phyloP scores from a whole-genome alignment of 176 grass and related monocot genomes.

The Lolium perenne region DNA sequence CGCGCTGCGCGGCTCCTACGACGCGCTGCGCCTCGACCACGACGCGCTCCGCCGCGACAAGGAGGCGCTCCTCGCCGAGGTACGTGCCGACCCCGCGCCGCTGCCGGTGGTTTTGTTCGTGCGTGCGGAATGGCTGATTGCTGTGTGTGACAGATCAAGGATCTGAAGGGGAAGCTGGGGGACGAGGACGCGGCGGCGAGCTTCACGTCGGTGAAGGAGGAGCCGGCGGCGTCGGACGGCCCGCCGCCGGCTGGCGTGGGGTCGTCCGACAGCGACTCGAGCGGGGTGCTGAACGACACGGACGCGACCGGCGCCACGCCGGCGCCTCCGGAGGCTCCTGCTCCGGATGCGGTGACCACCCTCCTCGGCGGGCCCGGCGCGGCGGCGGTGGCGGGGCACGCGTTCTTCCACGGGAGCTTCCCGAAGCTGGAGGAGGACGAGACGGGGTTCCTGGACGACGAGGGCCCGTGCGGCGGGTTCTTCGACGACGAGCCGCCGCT shows the following conservation, averaged over 20 bases:
- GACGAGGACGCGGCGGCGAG: constrained; percentile 54
- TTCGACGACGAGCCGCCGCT: constrained; percentile 76
- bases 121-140: constrained; percentile 4
- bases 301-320: constrained; percentile 36
- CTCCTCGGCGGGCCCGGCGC: constrained; percentile 16
- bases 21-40: constrained; percentile 56
- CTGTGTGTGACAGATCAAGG: constrained; percentile 55
- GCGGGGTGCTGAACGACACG: constrained; percentile 63
- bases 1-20: constrained; percentile 60
- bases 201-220: constrained; percentile 81
- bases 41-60: constrained; percentile 62
- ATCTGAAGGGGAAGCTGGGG: constrained; percentile 69
- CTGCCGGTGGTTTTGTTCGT: background rate
- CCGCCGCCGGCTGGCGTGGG: constrained; percentile 44
- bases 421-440: constrained; percentile 74
- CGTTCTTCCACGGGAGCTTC: constrained; percentile 53
- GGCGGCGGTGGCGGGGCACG: background rate
- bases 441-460: constrained; percentile 62
- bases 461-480: constrained; percentile 65
- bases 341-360: background rate
- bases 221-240: constrained; percentile 50
- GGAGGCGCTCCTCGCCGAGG: constrained; percentile 67
- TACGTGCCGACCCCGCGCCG: background rate
- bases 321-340: background rate
- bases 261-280: constrained; percentile 80